Conservation (phyloP, 2,329 filamentous ascomycete species). For the Talaromyces sp. region DNA sequence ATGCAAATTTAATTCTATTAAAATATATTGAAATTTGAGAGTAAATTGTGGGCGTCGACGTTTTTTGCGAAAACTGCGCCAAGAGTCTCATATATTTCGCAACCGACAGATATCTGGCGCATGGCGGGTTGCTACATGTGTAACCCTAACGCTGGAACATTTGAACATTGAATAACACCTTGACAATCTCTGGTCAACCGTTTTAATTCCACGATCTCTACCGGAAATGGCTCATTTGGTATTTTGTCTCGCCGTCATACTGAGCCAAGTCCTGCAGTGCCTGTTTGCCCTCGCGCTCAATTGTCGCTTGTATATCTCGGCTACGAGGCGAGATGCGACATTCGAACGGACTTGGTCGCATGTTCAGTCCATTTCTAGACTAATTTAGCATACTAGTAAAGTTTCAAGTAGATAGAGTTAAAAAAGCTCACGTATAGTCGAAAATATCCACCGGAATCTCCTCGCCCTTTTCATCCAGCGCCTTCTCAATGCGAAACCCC, state of each 20-base stretch:
- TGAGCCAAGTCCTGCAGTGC: conserved; percentile 47
- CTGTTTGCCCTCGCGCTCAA: conserved; percentile 48
- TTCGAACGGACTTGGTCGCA: conserved; percentile 48
- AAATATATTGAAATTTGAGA: too few relatives aligned
- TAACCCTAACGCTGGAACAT: not conserved
- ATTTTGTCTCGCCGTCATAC: conserved; percentile 53
- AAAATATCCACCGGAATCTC: conserved; percentile 53
- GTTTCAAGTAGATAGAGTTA: conserved; percentile 32
- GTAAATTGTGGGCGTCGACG: too few relatives aligned
- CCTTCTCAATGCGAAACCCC: conserved; percentile 38
- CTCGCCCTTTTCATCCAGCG: conserved; percentile 32
- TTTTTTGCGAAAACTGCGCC: too few relatives aligned
- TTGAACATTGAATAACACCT: too few relatives aligned
- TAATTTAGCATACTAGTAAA: not conserved
- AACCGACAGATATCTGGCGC: too few relatives aligned
- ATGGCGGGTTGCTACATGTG: not conserved
- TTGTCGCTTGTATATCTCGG: conserved; percentile 44
- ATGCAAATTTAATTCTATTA: too few relatives aligned
- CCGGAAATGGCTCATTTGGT: conserved; percentile 52
- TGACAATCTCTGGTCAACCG: not conserved
- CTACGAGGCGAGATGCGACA: conserved; percentile 49
- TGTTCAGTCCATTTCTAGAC: conserved; percentile 50
- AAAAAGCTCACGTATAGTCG: conserved; percentile 35
- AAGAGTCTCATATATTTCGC: too few relatives aligned
- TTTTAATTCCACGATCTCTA: too few relatives aligned